A percentile compares a stretch with the other conserved stretches of the same genome.
These are phyloP conservation scores for Allomyces macrogynus DNA, from an alignment of 192 early-diverging fungal genomes.

Conservation along the genomic window DNA sequence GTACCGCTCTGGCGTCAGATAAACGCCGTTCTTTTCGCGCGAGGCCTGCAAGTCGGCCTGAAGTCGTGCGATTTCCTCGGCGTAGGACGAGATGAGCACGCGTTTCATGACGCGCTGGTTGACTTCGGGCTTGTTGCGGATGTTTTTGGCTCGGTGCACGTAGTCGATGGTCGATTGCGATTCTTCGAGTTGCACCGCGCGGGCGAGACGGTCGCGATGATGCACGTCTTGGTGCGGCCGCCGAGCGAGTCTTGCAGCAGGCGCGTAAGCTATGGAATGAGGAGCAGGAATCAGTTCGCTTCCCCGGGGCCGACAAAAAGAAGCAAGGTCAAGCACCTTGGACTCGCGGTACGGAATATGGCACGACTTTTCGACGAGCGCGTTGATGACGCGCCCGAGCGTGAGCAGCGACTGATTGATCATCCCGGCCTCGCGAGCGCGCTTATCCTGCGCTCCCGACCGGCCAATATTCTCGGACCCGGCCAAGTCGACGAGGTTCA, in stretches of 20 bases:
- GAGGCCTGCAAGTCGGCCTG: slow-evolving; percentile 56
- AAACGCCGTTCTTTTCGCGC: slow-evolving; percentile 69
- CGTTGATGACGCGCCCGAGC: slow-evolving; percentile 49
- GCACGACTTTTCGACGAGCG: slow-evolving; percentile 28
- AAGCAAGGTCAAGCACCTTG: background rate
- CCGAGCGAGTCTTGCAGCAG: slow-evolving; percentile 78
- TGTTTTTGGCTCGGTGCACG: slow-evolving; percentile 54
- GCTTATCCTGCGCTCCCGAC: slow-evolving; percentile 60
- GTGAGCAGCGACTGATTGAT: slow-evolving; percentile 70
- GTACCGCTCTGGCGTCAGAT: slow-evolving; percentile 44
- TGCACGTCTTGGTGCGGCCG: slow-evolving; percentile 80
- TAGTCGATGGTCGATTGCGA: slow-evolving; percentile 58
- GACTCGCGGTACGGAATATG: slow-evolving; percentile 40
- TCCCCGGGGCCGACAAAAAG: background rate
- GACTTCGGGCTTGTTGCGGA: slow-evolving; percentile 52
- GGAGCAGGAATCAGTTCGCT: background rate
- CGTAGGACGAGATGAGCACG: slow-evolving; percentile 63
- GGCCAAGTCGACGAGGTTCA: slow-evolving; percentile 90
- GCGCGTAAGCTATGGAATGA: slow-evolving; percentile 42
- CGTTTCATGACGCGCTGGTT: slow-evolving; percentile 64
- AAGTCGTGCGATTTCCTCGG: slow-evolving; percentile 55
- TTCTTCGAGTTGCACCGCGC: slow-evolving; percentile 44
- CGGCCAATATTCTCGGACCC: slow-evolving; percentile 84
- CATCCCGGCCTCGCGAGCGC: slow-evolving; percentile 70
- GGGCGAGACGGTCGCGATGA: slow-evolving; percentile 83